These are phyloP conservation scores for Ettlia oleoabundans DNA, from an alignment of 139 green algal genomes.

Conservation along the genomic window DNA sequence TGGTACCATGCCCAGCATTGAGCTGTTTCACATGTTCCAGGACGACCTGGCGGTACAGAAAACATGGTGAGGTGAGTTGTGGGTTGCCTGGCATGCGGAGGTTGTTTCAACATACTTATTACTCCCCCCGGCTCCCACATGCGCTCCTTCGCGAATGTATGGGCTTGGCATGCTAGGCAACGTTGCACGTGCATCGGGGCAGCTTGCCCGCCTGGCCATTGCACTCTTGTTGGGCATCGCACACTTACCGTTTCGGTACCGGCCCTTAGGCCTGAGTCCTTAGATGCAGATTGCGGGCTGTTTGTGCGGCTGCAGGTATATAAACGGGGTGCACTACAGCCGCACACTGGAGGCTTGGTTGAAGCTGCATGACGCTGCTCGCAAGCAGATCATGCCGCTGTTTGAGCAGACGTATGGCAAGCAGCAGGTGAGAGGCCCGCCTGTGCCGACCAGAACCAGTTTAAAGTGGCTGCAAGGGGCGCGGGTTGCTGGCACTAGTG, in stretches of 20 bases:
- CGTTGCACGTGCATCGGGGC: too few species aligned
- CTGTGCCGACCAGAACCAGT: too few species aligned
- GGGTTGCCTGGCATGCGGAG: background rate
- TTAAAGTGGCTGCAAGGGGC: too few species aligned
- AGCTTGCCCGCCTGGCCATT: too few species aligned
- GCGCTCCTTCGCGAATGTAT: too few species aligned
- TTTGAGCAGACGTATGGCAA: conserved; percentile 76
- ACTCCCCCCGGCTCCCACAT: too few species aligned
- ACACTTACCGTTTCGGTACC: too few species aligned
- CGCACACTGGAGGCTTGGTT: conserved; percentile 92
- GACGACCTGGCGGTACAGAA: conserved; percentile 76
- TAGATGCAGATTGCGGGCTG: too few species aligned
- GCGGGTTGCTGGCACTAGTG: background rate
- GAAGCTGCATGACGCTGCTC: conserved; percentile 62
- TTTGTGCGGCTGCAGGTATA: conserved; percentile 39
- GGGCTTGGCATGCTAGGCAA: too few species aligned
- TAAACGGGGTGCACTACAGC: conserved; percentile 93
- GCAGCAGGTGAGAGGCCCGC: background rate
- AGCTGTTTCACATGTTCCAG: conserved; percentile 94
- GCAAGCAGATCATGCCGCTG: conserved; percentile 46
- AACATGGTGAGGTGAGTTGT: conserved; percentile 54
- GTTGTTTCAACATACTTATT: background rate
- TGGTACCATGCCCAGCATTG: conserved; percentile 91
- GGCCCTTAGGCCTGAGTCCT: too few species aligned
- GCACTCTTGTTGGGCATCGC: too few species aligned